These are phyloP conservation scores for Globisporangium spiculum DNA, from an alignment of 352 stramenopile genomes.

Conservation along the genomic window DNA sequence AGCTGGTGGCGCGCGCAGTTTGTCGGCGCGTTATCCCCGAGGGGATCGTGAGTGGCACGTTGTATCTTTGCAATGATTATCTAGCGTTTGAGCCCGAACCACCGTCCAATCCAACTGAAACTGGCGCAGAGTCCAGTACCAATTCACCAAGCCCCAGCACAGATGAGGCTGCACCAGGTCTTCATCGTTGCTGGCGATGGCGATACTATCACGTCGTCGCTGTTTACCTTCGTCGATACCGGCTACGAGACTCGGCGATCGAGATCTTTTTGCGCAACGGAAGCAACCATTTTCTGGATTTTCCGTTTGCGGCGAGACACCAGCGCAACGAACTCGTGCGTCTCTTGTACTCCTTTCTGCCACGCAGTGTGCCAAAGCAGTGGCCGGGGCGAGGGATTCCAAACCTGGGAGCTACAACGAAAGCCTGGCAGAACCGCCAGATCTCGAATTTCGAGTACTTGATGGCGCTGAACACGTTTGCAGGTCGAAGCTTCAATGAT, in stretches of 20 bases:
- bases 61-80: slow-evolving; percentile 66
- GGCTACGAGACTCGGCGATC: slow-evolving; percentile 76
- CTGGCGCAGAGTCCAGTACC: neutral
- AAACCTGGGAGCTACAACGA: slow-evolving; percentile 51
- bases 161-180: slow-evolving; percentile 62
- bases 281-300: slow-evolving; percentile 80
- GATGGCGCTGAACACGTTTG: slow-evolving; percentile 92
- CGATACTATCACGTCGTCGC: slow-evolving; percentile 74
- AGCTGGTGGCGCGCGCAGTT: slow-evolving; percentile 56
- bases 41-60: slow-evolving; percentile 57
- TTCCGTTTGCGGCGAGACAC: slow-evolving; percentile 59
- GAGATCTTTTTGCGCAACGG: slow-evolving; percentile 83
- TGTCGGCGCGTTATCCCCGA: slow-evolving; percentile 77
- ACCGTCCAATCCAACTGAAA: slow-evolving; percentile 10
- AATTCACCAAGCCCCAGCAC: slow-evolving; percentile 1
- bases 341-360: slow-evolving; percentile 75
- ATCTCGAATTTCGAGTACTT: slow-evolving; percentile 96
- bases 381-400: slow-evolving; percentile 60
- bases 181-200: slow-evolving; percentile 78
- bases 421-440: slow-evolving; percentile 76
- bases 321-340: slow-evolving; percentile 77
- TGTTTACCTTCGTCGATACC: slow-evolving; percentile 80
- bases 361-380: slow-evolving; percentile 67
- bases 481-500: slow-evolving; percentile 89
- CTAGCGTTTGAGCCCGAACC: slow-evolving; percentile 63